phyloP scores from a whole-genome alignment of 1,139 yeast species.

The Nakaseomyces bracarensis region DNA sequence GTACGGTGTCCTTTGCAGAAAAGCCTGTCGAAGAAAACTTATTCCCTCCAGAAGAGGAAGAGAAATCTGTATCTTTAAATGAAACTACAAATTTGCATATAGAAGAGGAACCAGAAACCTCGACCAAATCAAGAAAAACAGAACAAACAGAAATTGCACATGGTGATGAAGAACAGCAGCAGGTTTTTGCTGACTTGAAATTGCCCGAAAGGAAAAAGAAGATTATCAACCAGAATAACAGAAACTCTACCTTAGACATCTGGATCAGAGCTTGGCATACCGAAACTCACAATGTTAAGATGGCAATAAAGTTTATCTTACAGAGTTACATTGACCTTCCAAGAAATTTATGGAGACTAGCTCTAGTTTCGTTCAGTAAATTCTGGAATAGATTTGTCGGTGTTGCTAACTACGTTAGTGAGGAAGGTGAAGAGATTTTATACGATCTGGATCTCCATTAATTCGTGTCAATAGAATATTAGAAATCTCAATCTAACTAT shows the following conservation, averaged over 20 bases:
- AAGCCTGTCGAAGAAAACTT: too few species aligned
- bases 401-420: slow-evolving; percentile 23
- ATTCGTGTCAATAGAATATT: neutral
- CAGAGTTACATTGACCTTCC: slow-evolving; percentile 68
- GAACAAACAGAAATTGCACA: neutral
- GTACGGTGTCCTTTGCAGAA: too few species aligned
- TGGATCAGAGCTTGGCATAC: slow-evolving; percentile 39
- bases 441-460: slow-evolving; percentile 22
- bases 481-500: too few species aligned
- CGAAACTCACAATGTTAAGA: slow-evolving; percentile 49
- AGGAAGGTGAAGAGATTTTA: slow-evolving; percentile 28
- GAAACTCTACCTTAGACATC: slow-evolving; percentile 7
- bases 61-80: too few species aligned
- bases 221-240: slow-evolving; percentile 13
- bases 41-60: neutral
- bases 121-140: neutral
- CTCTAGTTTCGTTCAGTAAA: slow-evolving; percentile 42
- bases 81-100: too few species aligned
- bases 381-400: slow-evolving; percentile 79
- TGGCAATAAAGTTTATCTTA: slow-evolving; percentile 61
- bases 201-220: slow-evolving; percentile 19
- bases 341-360: slow-evolving; percentile 43
- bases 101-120: neutral
- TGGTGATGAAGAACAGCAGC: slow-evolving; percentile 6
- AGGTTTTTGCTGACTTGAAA: slow-evolving; percentile 21